phyloP scores from a whole-genome alignment of 1,284 basidiomycete species.

The Malassezia yamatoensis region DNA sequence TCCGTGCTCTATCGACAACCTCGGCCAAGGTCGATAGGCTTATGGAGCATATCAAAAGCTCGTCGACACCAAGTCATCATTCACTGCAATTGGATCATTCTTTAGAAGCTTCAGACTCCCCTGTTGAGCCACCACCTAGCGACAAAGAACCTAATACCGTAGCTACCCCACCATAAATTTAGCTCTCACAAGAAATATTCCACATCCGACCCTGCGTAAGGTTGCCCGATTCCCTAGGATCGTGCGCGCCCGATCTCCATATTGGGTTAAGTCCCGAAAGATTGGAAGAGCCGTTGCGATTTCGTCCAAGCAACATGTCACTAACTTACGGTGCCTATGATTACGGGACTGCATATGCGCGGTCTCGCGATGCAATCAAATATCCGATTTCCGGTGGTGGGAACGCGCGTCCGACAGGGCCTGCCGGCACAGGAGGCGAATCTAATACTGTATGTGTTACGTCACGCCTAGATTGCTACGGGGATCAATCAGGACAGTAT shows the following conservation, averaged over 20 bases:
- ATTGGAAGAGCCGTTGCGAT: too few species aligned
- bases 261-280: too few species aligned
- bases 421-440: not conserved
- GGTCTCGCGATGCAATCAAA: not conserved
- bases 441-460: not conserved
- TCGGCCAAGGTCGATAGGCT: not conserved
- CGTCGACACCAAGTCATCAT: too few species aligned
- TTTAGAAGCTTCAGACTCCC: too few species aligned
- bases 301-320: not conserved
- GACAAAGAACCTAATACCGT: too few species aligned
- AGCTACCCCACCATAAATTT: too few species aligned
- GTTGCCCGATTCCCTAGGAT: too few species aligned
- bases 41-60: not conserved
- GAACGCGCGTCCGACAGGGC: not conserved
- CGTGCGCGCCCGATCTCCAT: too few species aligned
- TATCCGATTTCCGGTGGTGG: not conserved
- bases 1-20: slow-evolving; percentile 2
- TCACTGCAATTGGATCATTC: too few species aligned
- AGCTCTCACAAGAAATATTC: too few species aligned
- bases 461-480: not conserved
- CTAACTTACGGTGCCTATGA: not conserved
- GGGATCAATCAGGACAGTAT: not conserved
- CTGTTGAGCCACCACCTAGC: too few species aligned
- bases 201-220: too few species aligned
- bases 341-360: not conserved